Evolutionary conservation across 768 basidiomycete genomes (phyloP).

Genomic region (Psilocybe sp.): DNA sequence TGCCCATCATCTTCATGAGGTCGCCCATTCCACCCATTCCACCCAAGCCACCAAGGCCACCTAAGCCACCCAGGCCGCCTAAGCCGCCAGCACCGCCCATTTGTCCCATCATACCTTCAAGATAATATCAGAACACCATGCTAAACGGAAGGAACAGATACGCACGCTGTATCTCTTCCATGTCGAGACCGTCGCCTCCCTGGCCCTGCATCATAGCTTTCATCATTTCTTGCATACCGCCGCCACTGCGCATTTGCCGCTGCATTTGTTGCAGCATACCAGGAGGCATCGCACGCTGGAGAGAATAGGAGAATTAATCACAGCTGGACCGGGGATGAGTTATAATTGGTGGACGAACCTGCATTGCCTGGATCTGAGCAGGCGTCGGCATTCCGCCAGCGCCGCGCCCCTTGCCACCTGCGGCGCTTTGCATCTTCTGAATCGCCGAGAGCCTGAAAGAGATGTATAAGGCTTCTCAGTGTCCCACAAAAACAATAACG

Average conservation of each 20-base stretch:
- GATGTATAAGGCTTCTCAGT: not conserved
- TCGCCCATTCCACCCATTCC: constrained; percentile 50
- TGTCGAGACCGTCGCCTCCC: constrained; percentile 85
- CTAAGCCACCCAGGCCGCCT: constrained; percentile 56
- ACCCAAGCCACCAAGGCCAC: constrained; percentile 56
- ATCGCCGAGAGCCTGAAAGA: constrained; percentile 71
- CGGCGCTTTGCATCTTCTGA: constrained; percentile 90
- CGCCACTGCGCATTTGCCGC: constrained; percentile 71
- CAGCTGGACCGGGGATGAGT: not conserved
- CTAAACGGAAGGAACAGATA: constrained; percentile 5
- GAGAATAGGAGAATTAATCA: not conserved
- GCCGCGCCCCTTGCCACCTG: constrained; percentile 83
- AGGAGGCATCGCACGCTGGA: constrained; percentile 87
- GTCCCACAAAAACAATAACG: not conserved
- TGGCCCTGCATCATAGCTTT: constrained; percentile 96
- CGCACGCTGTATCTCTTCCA: constrained; percentile 93
- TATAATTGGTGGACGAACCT: constrained; percentile 44
- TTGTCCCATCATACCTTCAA: constrained; percentile 82
- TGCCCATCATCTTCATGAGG: constrained; percentile 89
- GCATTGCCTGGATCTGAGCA: constrained; percentile 92
- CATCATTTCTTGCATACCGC: constrained; percentile 98
- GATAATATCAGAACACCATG: constrained; percentile 3
- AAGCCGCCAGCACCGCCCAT: constrained; percentile 63
- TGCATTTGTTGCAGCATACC: constrained; percentile 96
- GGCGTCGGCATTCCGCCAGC: constrained; percentile 88